Conservation (phyloP, 306 rosid genomes). For the Ochetophila trinervis region DNA sequence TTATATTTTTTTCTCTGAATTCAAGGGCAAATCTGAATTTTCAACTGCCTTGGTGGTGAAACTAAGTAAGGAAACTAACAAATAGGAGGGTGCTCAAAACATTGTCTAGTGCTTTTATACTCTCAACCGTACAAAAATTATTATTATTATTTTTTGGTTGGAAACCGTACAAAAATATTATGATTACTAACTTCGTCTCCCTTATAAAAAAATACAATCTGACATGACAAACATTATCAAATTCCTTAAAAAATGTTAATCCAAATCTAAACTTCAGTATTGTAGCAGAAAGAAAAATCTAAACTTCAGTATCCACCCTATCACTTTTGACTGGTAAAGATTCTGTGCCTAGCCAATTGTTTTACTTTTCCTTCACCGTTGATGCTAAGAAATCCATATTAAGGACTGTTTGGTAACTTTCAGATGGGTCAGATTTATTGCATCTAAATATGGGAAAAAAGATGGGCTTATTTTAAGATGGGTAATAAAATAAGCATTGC, state of each 20-base stretch:
- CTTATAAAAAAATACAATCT: constrained; percentile 15
- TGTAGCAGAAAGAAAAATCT: no score
- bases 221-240: constrained; percentile 36
- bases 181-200: constrained; percentile 27
- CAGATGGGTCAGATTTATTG: background rate
- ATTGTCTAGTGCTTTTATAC: constrained; percentile 9
- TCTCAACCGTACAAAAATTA: constrained; percentile 27
- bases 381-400: constrained; percentile 8
- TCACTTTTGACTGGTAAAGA: constrained; percentile 69
- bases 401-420: constrained; percentile 20
- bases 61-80: constrained; percentile 18
- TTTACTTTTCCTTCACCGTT: constrained; percentile 30
- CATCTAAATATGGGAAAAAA: background rate
- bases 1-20: background rate
- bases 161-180: constrained; percentile 31
- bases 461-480: no score
- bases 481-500: background rate
- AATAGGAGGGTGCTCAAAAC: constrained; percentile 22
- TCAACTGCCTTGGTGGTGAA: constrained; percentile 22
- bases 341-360: constrained; percentile 47
- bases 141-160: constrained; percentile 28
- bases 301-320: constrained; percentile 35
- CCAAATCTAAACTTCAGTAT: constrained; percentile 38
- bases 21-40: constrained; percentile 20
- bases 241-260: constrained; percentile 35